phyloP scores from a whole-genome alignment of 768 basidiomycete species.

The Russula sp. region DNA sequence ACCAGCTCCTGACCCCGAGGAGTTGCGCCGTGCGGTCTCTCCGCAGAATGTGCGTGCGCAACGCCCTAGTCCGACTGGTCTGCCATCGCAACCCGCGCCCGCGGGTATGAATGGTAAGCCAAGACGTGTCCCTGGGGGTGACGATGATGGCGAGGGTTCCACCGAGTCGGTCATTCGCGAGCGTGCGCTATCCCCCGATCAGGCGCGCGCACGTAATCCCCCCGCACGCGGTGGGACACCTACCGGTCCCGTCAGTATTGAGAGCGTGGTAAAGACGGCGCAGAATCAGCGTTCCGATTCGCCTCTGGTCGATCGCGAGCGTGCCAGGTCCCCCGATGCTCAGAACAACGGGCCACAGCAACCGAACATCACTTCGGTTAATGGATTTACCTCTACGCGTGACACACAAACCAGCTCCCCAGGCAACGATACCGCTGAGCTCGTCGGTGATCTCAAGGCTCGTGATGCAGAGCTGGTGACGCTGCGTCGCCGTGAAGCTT shows the following conservation, averaged over 20 bases:
- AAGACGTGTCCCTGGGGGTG: constrained; percentile 45
- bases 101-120: constrained; percentile 32
- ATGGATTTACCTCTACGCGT: constrained; percentile 41
- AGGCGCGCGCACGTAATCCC: constrained; percentile 54
- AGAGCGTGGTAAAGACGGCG: constrained; percentile 45
- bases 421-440: constrained; percentile 64
- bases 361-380: constrained; percentile 34
- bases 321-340: constrained; percentile 50
- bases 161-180: constrained; percentile 35
- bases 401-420: constrained; percentile 48
- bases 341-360: constrained; percentile 45
- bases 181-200: constrained; percentile 54
- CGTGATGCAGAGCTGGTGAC: constrained; percentile 78
- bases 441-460: constrained; percentile 70
- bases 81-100: constrained; percentile 29
- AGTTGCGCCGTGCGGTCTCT: constrained; percentile 59
- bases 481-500: constrained; percentile 67
- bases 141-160: constrained; percentile 46
- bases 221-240: constrained; percentile 42
- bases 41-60: constrained; percentile 44
- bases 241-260: constrained; percentile 38
- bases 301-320: constrained; percentile 42
- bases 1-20: constrained; percentile 42
- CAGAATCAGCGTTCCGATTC: constrained; percentile 54
- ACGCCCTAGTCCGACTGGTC: constrained; percentile 37